Base-by-base conservation (phyloP, 2,329 filamentous ascomycete genomes). In the Aspergillus sp. region DNA sequence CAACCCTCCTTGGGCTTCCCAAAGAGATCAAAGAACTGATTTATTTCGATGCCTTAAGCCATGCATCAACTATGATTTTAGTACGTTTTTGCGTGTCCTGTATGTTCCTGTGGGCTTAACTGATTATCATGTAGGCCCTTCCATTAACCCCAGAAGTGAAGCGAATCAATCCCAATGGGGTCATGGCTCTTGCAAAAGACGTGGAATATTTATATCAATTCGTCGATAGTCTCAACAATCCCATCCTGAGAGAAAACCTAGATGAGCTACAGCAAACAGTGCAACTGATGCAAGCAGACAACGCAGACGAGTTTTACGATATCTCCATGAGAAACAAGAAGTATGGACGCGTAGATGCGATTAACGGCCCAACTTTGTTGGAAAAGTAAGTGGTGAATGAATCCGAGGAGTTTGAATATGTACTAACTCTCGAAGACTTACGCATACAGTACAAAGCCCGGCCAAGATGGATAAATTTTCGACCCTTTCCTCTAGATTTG, bases 301-400 rank as follows among this genome's bases (percentile, higher is more conserved):
- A 96, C 67, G 86, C 91, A n/a, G 93, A 98, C 64, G 93, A 98
- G 73, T 99, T 96, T 75, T 99, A 95, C 73, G 95, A 99, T 70
- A 89, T 95, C 50, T 89, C 89, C 5, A 90, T 89, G 13, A 82
- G 92, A 52, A 96, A 97, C 76, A 93, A 90, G 78, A 96, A 96
- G 72, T 99, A 96, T 71, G 90, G 92, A 15, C 88, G 91, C 54
- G 96, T 99, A 34, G 91, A 98, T 76, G 89, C 91, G 52, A 82
- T 96, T 72, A 96, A 96, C 71, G 95, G 93, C 0, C 91, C 93
- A 0, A 81, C 91, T 41, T 73, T 99, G 61, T 76, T 99, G n/a
- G 93, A 98, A 78, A 99, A 99, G 89, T 91, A 82, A 64, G 82
- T 59, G 46, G n/a, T 24, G 2, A 15, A 24, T 12, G 2, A 15